These are phyloP conservation scores for Ambrosiella cleistominuta DNA, from an alignment of 2,329 filamentous ascomycete genomes.

Conservation along the genomic window DNA sequence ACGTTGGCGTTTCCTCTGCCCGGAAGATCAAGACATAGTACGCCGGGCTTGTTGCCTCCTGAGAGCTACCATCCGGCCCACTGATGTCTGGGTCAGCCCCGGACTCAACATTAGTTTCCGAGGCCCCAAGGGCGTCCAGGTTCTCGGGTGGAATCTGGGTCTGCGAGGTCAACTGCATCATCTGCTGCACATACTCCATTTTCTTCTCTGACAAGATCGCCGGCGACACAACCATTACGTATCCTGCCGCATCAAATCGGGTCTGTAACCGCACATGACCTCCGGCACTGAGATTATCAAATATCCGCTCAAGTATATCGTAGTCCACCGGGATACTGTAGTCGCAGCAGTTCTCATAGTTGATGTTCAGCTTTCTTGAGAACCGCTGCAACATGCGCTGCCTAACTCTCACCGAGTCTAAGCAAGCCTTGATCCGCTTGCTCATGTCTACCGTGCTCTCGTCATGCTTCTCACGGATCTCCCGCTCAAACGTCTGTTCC, in stretches of 20 bases:
- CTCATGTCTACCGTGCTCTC: constrained; percentile 81
- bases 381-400: constrained; percentile 96
- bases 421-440: constrained; percentile 85
- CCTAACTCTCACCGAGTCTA: constrained; percentile 89
- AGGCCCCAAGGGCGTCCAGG: constrained; percentile 15
- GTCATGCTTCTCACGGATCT: constrained; percentile 67
- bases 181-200: constrained; percentile 64
- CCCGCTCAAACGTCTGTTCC: constrained; percentile 79
- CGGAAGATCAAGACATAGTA: constrained; percentile 38
- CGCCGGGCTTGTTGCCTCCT: constrained; percentile 32
- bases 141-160: constrained; percentile 29
- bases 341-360: constrained; percentile 93
- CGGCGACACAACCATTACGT: constrained; percentile 73
- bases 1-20: constrained; percentile 60
- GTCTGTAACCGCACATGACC: constrained; percentile 71
- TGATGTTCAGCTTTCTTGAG: constrained; percentile 72
- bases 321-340: constrained; percentile 64
- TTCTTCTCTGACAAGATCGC: constrained; percentile 27
- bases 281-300: constrained; percentile 61
- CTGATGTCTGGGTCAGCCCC: background rate
- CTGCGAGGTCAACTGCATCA: constrained; percentile 53
- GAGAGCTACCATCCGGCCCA: background rate
- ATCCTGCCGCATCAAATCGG: constrained; percentile 52
- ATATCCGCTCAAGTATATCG: constrained; percentile 55
- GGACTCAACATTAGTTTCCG: constrained; percentile 24